Evolutionary conservation across 2,329 filamentous ascomycete species (phyloP).

Genomic region (Clarireedia paspali): DNA sequence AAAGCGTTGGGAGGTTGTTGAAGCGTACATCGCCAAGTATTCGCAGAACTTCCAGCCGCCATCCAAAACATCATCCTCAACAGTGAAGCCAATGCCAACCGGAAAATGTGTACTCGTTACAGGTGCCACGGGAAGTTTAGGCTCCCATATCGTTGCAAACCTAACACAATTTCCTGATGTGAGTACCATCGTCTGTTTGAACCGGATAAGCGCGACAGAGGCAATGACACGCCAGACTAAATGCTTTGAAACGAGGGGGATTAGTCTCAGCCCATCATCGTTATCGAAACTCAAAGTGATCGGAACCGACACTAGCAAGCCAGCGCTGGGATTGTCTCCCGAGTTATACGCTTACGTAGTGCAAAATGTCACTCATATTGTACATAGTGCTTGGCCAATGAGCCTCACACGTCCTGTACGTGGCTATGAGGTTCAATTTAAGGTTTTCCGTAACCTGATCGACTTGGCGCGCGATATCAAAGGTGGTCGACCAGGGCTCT

Average conservation of each 20-base stretch:
- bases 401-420: constrained; percentile 32
- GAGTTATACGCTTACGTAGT: constrained; percentile 33
- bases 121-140: not conserved
- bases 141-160: not conserved
- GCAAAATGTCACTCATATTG: constrained; percentile 38
- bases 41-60: constrained; percentile 11
- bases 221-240: not conserved
- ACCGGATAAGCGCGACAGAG: not conserved
- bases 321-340: not conserved
- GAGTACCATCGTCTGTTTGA: not conserved
- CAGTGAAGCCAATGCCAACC: constrained; percentile 25
- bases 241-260: constrained; percentile 12
- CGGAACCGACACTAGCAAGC: constrained; percentile 31
- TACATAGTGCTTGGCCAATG: constrained; percentile 47
- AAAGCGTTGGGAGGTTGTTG: constrained; percentile 1
- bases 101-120: constrained; percentile 32
- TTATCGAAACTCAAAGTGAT: constrained; percentile 34
- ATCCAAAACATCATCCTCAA: constrained; percentile 27
- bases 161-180: not conserved
- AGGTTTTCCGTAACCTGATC: constrained; percentile 34
- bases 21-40: not conserved
- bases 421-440: constrained; percentile 37
- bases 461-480: not conserved
- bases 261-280: constrained; percentile 17
- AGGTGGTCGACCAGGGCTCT: not conserved